Evolutionary conservation across 2,329 filamentous ascomycete species (phyloP), one percentile per base, ranked within the genome.

Genomic region (Corynespora cassiicola): DNA sequence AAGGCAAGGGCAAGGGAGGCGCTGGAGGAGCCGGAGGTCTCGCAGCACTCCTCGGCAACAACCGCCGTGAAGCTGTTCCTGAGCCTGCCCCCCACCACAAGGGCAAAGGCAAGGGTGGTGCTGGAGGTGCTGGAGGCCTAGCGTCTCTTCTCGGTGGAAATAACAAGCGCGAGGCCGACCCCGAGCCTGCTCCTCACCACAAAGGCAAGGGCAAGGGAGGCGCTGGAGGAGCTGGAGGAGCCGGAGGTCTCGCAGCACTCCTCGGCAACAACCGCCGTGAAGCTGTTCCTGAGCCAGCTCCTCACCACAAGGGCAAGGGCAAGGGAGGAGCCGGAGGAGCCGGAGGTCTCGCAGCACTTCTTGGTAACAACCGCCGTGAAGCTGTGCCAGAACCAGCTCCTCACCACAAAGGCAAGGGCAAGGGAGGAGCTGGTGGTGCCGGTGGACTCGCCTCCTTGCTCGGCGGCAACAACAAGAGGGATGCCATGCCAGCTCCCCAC

Each of bases 31-130:
- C 6, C 29, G 31, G 22, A 24, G n/a, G n/a, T 24, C 8, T 24
- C 22, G 8, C 8, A 24, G 8, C 22, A n/a, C n/a, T n/a, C n/a
- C n/a, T n/a, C n/a, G n/a, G 23, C 23, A 32, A 39, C 35, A 37
- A 39, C 9, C 25, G 31, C 37, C 36, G 28, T 17, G 29, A 44
- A 22, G 36, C 18, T 26, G 12, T 21, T 34, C n/a, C 16, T 10
- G 14, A 18, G 4, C 31, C 39, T 35, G 46, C 48, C 20, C 49
- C 48, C n/a, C 54, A 54, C 18, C 50, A 54, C 40, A 55, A 55
- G 42, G 49, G 49, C 21, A 46, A 37, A 15, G 20, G 25, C 28
- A 25, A 36, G 9, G 27, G 25, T 6, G 6, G 6, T 7, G 33
- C n/a, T 4, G 33, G 28, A 19, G 31, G 11, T 6, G 29, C 6